Evolutionary conservation across 495 filamentous ascomycete genomes (phyloP).

Genomic region (Aspergillus homomorphus): DNA sequence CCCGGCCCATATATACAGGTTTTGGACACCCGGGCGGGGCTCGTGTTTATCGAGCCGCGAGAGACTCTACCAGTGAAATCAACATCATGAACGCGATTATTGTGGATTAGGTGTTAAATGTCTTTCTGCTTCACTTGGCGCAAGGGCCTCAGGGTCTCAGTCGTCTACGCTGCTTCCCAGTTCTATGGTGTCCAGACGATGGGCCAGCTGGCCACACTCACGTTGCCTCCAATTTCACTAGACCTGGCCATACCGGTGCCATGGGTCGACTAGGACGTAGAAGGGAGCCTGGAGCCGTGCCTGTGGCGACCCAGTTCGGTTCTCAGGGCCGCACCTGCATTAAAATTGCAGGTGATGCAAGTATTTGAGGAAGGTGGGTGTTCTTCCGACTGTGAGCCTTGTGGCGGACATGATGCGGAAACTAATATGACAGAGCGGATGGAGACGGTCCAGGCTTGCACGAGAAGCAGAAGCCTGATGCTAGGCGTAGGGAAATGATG

Average conservation of each 20-base stretch:
- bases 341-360: background rate
- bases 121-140: conserved; percentile 16
- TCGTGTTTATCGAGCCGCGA: conserved; percentile 3
- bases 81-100: conserved; percentile 16
- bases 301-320: background rate
- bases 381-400: background rate
- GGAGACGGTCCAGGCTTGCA: background rate
- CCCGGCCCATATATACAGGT: background rate
- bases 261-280: background rate
- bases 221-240: background rate
- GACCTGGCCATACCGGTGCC: background rate
- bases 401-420: background rate
- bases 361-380: background rate
- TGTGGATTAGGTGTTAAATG: conserved; percentile 19
- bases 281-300: background rate
- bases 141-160: conserved; percentile 8
- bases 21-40: background rate
- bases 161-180: conserved; percentile 15
- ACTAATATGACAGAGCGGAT: background rate
- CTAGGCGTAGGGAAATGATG: background rate
- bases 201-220: background rate
- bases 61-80: background rate
- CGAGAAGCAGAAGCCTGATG: background rate
- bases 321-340: background rate
- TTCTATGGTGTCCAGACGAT: conserved; percentile 1